Base-by-base conservation (phyloP, 1,284 basidiomycete species). In the Cutaneotrichosporon curvatum region DNA sequence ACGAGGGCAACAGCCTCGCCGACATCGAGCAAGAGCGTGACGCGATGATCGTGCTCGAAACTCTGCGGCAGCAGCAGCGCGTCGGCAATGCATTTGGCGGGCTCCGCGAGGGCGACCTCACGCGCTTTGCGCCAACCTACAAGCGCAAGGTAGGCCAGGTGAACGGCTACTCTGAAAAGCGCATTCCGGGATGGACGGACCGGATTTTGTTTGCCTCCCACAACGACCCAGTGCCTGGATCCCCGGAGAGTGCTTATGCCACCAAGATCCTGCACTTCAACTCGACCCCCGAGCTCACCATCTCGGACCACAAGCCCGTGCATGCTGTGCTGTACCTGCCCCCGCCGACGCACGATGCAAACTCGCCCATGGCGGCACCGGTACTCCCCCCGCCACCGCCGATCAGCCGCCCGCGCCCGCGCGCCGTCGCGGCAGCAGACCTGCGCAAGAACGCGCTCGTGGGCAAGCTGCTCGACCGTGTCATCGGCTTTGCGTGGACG, bases 131-230 rank as follows among this genome's bases (percentile, higher is more conserved):
- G 74, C 80, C 87, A 60, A 91, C 84, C 35, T 95, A 94, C 68
- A 96, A 96, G 70, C 89, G 86, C 60, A 64, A 77, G 37, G 75
- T 87, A 4, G 87, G 87, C 8, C 77, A 85, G 59, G 79, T 87
- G 10, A 83, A 89, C 57, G 79, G 78, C 51, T 91, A 88, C 70
- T 65, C 62, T 43, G 80, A 79, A 21, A 87, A 83, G 62, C 81
- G 94, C 7, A 76, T 78, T 6, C 94, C 94, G 0, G 84, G 91
- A 18, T 98, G 91, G 87, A 96, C 92, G 19, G 94, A 98, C 70
- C 80, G 94, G 36, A 81, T 98, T 39, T 74, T 98, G 57, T 95
- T 90, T 67, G 78, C 85, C 2, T 87, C 87, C 6, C 75, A 84
- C 59, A 76, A 78, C n/a, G 87, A 88, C 63, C 54, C 60, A 1